Evolutionary conservation across 352 stramenopile genomes (phyloP), one percentile per base, ranked within the genome.

Genomic region (Saprolegnia diclina): DNA sequence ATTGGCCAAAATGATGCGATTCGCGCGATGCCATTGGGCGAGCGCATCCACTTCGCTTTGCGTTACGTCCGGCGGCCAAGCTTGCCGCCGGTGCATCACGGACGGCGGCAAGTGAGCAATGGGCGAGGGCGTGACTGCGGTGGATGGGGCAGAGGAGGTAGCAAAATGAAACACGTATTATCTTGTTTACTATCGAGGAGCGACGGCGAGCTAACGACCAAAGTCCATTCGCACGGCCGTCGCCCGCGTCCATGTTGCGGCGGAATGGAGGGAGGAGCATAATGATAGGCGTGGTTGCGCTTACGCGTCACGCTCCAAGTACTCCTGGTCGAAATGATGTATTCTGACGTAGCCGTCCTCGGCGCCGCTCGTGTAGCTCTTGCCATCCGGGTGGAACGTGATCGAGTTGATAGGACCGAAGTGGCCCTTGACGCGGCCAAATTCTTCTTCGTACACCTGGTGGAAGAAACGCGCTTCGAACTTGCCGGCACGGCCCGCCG

Each of bases 371-470:
- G 95, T 95, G 88, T 98, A 99, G 80, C 92, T 98, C 77, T 93
- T 96, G 72, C 97, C 97, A 76, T 99, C 96, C 6, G 97, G 97
- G 78, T 98, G 97, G 77, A 99, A 98, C 61, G 91, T 92, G 55
- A 99, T 93, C 53, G 97, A 97, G 87, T 99, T 99, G 76, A 99
- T 99, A 32, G 97, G 97, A 56, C 97, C 97, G 79, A 99, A 99
- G 78, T 99, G 97, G 65, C 97, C 97, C 83, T 99, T 99, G 42
- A 99, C 96, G 65, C 89, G 89, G 6, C 92, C 97, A 78, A 99
- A 99, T 78, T 99, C 96, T 72, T 99, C 94, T 77, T 98, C 94
- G 76, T 98, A 98, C 13, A 99, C 94, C 77, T 98, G 92, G 80
- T 99, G 92, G 83, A 98, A 99, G 81, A 99, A 99, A 55, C 96